Evolutionary conservation across 352 stramenopile species (phyloP).

Genomic region (Phytophthora cryptogea): DNA sequence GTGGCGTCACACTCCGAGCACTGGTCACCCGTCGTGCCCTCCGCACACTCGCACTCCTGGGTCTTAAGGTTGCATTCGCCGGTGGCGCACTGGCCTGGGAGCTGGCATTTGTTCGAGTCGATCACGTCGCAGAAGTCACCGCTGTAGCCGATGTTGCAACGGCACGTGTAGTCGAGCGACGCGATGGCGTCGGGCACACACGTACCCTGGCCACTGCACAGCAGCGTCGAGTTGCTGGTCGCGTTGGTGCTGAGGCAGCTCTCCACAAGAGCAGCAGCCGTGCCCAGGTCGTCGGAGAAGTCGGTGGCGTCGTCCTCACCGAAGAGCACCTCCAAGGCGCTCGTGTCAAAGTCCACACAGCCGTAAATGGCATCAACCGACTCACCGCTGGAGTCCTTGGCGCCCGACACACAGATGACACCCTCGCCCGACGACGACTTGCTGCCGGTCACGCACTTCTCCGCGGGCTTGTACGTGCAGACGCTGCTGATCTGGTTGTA

Average conservation of each 20-base stretch:
- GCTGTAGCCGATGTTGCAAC: conserved; percentile 79
- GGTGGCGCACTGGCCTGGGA: conserved; percentile 69
- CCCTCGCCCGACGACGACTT: conserved; percentile 44
- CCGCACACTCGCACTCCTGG: conserved; percentile 63
- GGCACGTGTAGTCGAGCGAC: conserved; percentile 63
- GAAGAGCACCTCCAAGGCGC: conserved; percentile 54
- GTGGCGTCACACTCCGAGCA: conserved; percentile 72
- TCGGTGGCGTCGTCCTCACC: conserved; percentile 58
- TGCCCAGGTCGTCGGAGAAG: conserved; percentile 56
- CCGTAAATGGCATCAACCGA: conserved; percentile 68
- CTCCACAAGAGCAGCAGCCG: conserved; percentile 42
- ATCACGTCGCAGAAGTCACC: conserved; percentile 57
- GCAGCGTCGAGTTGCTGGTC: conserved; percentile 48
- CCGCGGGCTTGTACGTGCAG: conserved; percentile 74
- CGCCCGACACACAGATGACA: conserved; percentile 57
- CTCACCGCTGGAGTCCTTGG: conserved; percentile 44
- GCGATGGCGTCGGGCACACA: conserved; percentile 47
- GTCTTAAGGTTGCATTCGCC: conserved; percentile 75
- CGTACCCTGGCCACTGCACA: conserved; percentile 72
- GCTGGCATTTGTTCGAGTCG: conserved; percentile 77
- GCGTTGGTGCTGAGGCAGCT: conserved; percentile 57
- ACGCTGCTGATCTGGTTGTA: conserved; percentile 82
- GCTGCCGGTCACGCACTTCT: conserved; percentile 61
- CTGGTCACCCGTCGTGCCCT: conserved; percentile 68
- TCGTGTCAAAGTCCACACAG: conserved; percentile 71